Conservation (phyloP, 2,329 filamentous ascomycete species). For the Fusarium secorum region DNA sequence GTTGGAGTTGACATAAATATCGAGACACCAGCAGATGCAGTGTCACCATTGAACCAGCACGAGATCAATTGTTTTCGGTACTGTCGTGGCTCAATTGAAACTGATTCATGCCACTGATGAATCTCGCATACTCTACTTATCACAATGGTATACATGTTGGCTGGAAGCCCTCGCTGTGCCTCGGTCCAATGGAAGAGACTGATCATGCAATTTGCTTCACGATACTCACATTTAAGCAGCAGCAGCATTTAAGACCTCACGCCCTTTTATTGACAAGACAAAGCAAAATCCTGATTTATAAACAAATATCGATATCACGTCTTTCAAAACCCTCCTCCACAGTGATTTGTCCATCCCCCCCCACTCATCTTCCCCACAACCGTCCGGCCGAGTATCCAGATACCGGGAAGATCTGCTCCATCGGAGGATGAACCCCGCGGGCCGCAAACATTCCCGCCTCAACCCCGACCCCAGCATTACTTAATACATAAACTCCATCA, state of each 20-base stretch:
- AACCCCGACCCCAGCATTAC: neutral
- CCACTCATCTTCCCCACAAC: neutral
- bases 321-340: neutral
- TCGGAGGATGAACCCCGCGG: conserved; percentile 30
- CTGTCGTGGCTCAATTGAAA: neutral
- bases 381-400: neutral
- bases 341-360: neutral
- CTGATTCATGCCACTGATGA: accelerated
- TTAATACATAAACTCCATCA: conserved; percentile 8
- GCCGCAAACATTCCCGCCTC: neutral
- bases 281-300: neutral
- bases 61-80: neutral
- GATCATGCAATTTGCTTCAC: neutral
- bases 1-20: neutral
- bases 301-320: neutral
- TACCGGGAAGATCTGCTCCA: conserved; percentile 9
- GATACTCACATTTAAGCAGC: neutral
- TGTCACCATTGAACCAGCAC: neutral
- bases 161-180: accelerated
- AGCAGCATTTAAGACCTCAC: neutral
- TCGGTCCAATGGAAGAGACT: neutral
- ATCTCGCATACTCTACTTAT: accelerated
- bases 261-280: neutral
- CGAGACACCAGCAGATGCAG: neutral
- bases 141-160: accelerated